Percentiles rank a stretch among this genome's conserved stretches.
Conservation (phyloP, 1,284 basidiomycete genomes). For the Pascua guehoae region DNA sequence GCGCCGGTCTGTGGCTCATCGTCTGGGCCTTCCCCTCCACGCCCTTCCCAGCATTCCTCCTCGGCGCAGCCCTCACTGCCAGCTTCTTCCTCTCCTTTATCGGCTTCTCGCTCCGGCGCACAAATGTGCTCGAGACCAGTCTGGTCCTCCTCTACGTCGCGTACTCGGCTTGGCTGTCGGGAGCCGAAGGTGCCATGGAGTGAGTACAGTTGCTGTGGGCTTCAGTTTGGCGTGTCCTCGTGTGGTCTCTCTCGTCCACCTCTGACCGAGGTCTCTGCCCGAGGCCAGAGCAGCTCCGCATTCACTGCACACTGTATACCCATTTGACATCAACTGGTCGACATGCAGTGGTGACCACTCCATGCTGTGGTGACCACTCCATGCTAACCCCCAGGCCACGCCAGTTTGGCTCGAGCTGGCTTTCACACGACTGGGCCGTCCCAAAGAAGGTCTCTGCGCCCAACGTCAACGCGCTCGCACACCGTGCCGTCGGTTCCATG, state of each 20-base stretch:
- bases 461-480: conserved; percentile 23
- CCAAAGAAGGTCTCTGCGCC: conserved; percentile 14
- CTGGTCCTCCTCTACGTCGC: conserved; percentile 80
- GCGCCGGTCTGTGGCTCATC: conserved; percentile 43
- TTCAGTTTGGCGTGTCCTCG: too few species aligned
- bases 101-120: conserved; percentile 78
- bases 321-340: background rate
- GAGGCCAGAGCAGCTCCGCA: background rate
- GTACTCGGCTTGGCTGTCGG: conserved; percentile 49
- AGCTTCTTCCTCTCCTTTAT: conserved; percentile 80
- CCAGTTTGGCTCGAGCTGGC: conserved; percentile 42
- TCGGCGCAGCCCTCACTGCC: conserved; percentile 44
- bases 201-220: conserved; percentile 20
- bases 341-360: too few species aligned
- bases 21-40: conserved; percentile 29
- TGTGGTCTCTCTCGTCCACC: too few species aligned
- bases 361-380: background rate
- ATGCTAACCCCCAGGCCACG: conserved; percentile 29
- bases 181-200: conserved; percentile 46
- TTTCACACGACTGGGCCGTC: conserved; percentile 22
- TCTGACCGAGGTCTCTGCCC: too few species aligned
- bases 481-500: conserved; percentile 24
- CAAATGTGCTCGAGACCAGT: conserved; percentile 88
- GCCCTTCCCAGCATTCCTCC: conserved; percentile 42
- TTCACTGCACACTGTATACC: background rate